Base-by-base conservation (phyloP, 208 protist species). In the Angomonas ambiguus region DNA sequence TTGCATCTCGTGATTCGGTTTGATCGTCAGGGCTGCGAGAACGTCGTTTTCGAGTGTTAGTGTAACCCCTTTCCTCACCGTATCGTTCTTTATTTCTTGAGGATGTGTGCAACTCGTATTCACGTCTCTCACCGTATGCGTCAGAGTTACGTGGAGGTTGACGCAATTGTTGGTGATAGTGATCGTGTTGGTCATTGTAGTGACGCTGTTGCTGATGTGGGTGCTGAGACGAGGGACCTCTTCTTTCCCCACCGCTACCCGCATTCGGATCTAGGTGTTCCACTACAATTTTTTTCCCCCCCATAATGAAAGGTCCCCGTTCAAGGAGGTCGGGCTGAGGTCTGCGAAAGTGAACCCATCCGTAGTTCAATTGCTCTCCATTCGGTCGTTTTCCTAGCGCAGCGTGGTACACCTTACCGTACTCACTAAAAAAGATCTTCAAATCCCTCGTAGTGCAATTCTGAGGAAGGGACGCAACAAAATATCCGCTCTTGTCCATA, bases 271-370 rank as follows among this genome's bases (percentile, higher is more conserved):
- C 45, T 53, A 53, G 13, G 4, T 8, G 45, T 5, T 24, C 4
- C 20, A 53, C 45, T 5, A 24, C 45, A 24, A 53, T 13, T 5
- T 8, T 53, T 24, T n/a, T 53, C 8, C 16, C 16, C 16, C 20
- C 20, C 18, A 76, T 25, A 11, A 27, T 11, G 49, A 60, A 76
- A 0, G 71, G 65, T 4, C 65, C 56, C 30, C 51, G n/a, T 13
- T 31, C 16, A 6, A 65, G 6, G 4, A 71, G 22, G 31, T 67
- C 31, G 3, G 55, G 71, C 32, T 63, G 33, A 16, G 28, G 33
- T 1, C 41, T 27, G 18, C 5, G 20, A 25, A 77, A 77, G 25
- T 30, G 24, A 2, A 77, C 25, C 49, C 59, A 77, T 20, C 66
- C 66, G 38, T 65, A 65, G 53, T 28, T 63, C 25, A 62, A 48